These are phyloP conservation scores for Metschnikowia proteae DNA, from an alignment of 805 yeast species.

Conservation along the genomic window DNA sequence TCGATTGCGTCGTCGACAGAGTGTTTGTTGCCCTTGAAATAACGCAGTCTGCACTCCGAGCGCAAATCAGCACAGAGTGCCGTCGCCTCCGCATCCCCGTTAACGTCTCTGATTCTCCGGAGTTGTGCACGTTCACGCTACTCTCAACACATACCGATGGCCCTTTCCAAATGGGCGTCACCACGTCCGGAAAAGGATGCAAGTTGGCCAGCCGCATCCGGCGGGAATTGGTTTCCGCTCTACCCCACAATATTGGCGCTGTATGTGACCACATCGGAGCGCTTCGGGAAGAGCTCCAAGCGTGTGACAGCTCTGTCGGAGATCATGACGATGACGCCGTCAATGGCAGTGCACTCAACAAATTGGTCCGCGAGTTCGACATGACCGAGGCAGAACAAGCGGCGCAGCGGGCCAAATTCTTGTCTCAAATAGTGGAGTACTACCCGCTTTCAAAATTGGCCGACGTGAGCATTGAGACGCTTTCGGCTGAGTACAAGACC, in stretches of 20 bases:
- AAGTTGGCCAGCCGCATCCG: constrained; percentile 75
- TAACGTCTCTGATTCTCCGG: constrained; percentile 71
- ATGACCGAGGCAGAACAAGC: constrained; percentile 50
- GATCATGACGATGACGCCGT: constrained; percentile 68
- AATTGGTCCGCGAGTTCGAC: constrained; percentile 56
- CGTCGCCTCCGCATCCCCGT: constrained; percentile 68
- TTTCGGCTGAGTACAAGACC: constrained; percentile 40
- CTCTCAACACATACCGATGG: constrained; percentile 71
- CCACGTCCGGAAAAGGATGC: constrained; percentile 89
- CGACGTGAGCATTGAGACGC: constrained; percentile 54
- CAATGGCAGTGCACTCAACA: constrained; percentile 56
- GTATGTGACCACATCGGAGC: constrained; percentile 68
- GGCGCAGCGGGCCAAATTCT: constrained; percentile 71
- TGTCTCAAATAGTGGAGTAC: constrained; percentile 86
- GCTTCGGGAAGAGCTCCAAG: constrained; percentile 53
- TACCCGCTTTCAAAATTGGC: constrained; percentile 71
- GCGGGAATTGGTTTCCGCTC: constrained; percentile 59
- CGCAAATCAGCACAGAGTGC: constrained; percentile 49
- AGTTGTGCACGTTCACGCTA: constrained; percentile 69
- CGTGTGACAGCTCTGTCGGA: constrained; percentile 50
- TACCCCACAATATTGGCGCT: constrained; percentile 69
- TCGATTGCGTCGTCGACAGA: constrained; percentile 64
- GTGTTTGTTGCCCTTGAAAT: constrained; percentile 60
- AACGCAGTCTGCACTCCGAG: constrained; percentile 27
- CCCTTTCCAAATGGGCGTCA: constrained; percentile 73